Evolutionary conservation across 805 yeast genomes (phyloP).

Genomic region (Ogataea ganodermae): DNA sequence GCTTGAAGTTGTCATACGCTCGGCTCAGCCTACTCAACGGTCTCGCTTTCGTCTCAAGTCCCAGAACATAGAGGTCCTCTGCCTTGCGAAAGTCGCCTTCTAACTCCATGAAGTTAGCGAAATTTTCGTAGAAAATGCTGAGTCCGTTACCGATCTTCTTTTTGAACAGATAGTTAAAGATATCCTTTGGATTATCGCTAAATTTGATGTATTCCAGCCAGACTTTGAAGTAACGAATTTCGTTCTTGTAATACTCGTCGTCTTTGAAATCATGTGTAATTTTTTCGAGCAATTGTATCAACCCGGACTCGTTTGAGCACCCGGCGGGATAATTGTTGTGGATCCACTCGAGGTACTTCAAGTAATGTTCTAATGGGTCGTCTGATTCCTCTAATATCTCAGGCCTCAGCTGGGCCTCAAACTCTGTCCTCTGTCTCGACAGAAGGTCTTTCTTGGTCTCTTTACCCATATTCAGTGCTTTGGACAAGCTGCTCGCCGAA

Average conservation of each 20-base stretch:
- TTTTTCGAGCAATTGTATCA: conserved; percentile 64
- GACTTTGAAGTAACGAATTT: conserved; percentile 72
- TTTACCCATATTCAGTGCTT: conserved; percentile 38
- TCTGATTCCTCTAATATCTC: conserved; percentile 59
- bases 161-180: conserved; percentile 69
- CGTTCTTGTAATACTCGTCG: conserved; percentile 69
- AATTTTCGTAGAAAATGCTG: conserved; percentile 77
- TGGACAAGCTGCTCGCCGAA: conserved; percentile 58
- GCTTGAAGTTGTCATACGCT: conserved; percentile 46
- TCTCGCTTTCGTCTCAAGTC: conserved; percentile 61
- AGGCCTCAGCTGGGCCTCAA: conserved; percentile 51
- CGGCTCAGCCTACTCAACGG: conserved; percentile 54
- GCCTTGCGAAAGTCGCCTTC: conserved; percentile 55
- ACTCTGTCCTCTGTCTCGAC: conserved; percentile 41
- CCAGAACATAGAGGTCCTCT: conserved; percentile 55
- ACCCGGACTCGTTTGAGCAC: conserved; percentile 60
- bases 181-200: conserved; percentile 68
- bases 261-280: conserved; percentile 72
- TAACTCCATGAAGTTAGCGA: conserved; percentile 63
- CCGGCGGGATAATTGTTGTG: conserved; percentile 63
- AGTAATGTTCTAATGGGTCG: conserved; percentile 77
- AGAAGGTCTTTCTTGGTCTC: conserved; percentile 16
- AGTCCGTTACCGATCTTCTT: conserved; percentile 69
- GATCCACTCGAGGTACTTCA: conserved; percentile 79
- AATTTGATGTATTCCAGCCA: conserved; percentile 80